A percentile compares a stretch with the other conserved stretches of the same genome.
Conservation (phyloP, 2,329 filamentous ascomycete genomes). For the Aspergillus calidoustus region DNA sequence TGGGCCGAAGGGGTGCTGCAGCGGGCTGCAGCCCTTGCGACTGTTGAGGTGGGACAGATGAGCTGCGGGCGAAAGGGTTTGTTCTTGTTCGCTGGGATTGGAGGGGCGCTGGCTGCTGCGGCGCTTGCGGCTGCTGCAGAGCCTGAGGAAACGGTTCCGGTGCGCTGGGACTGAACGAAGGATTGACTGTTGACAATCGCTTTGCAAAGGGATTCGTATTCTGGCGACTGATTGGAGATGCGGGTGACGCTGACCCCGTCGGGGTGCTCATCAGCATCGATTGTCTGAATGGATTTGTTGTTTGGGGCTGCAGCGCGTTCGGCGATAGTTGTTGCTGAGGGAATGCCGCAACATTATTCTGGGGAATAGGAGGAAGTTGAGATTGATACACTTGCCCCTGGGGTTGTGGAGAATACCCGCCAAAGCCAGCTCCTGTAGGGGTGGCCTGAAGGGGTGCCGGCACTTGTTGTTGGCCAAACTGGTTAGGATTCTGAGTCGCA, state of each 20-base stretch:
- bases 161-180: slow-evolving; percentile 33
- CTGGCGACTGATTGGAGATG: slow-evolving; percentile 59
- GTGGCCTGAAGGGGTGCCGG: slow-evolving; percentile 61
- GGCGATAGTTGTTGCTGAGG: slow-evolving; percentile 43
- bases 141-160: slow-evolving; percentile 27
- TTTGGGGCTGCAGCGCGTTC: slow-evolving; percentile 49
- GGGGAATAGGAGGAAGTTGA: slow-evolving; percentile 51
- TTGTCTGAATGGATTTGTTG: slow-evolving; percentile 91
- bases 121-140: slow-evolving; percentile 32
- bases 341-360: slow-evolving; percentile 54
- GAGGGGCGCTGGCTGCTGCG: slow-evolving; percentile 39
- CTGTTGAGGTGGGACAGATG: slow-evolving; percentile 46
- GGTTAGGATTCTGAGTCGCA: slow-evolving; percentile 38
- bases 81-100: slow-evolving; percentile 67
- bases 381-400: slow-evolving; percentile 58
- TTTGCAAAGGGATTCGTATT: slow-evolving; percentile 90
- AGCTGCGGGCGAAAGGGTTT: slow-evolving; percentile 70
- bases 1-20: slow-evolving; percentile 64
- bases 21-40: slow-evolving; percentile 42
- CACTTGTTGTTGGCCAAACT: slow-evolving; percentile 40
- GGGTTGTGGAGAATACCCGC: slow-evolving; percentile 74
- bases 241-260: slow-evolving; percentile 56
- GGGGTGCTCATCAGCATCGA: slow-evolving; percentile 70
- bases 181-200: slow-evolving; percentile 45
- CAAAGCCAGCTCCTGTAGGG: slow-evolving; percentile 79